Evolutionary conservation across 2,329 filamentous ascomycete genomes (phyloP).

Genomic region (Sporothrix pallida): DNA sequence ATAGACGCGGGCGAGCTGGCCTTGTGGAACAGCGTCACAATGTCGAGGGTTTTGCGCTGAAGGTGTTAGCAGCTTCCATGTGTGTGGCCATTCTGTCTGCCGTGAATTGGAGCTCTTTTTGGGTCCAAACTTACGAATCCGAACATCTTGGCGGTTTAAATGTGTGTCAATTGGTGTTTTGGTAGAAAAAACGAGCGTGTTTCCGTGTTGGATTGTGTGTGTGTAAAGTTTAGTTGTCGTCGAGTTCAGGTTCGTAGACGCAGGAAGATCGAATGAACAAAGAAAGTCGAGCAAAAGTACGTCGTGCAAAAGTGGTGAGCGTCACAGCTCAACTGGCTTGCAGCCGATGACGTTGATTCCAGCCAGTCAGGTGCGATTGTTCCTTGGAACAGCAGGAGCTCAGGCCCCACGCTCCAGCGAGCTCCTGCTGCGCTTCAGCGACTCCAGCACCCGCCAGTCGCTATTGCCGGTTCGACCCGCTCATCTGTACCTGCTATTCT

Average conservation of each 20-base stretch:
- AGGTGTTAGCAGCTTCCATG: background rate
- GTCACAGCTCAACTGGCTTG: background rate
- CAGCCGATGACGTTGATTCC: slow-evolving; percentile 23
- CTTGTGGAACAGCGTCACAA: slow-evolving; percentile 95
- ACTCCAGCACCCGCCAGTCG: background rate
- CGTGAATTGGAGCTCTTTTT: background rate
- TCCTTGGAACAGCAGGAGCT: slow-evolving; percentile 21
- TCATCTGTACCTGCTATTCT: background rate
- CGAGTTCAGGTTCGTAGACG: background rate
- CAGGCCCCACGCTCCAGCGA: slow-evolving; percentile 10
- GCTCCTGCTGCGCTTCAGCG: background rate
- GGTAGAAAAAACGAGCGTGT: background rate
- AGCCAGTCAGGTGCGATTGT: background rate
- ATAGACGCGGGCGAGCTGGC: slow-evolving; percentile 73
- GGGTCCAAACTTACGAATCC: slow-evolving; percentile 36
- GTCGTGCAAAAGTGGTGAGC: background rate
- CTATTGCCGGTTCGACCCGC: slow-evolving; percentile 13
- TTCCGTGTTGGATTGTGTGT: background rate
- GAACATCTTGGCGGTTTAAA: slow-evolving; percentile 31
- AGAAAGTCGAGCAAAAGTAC: background rate
- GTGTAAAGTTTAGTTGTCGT: background rate
- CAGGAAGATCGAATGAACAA: background rate
- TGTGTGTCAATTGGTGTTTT: slow-evolving; percentile 1
- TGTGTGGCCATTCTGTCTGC: background rate
- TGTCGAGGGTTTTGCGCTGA: slow-evolving; percentile 81